These are phyloP conservation scores for Pleomassaria siparia DNA, from an alignment of 2,329 filamentous ascomycete species.

Conservation along the genomic window DNA sequence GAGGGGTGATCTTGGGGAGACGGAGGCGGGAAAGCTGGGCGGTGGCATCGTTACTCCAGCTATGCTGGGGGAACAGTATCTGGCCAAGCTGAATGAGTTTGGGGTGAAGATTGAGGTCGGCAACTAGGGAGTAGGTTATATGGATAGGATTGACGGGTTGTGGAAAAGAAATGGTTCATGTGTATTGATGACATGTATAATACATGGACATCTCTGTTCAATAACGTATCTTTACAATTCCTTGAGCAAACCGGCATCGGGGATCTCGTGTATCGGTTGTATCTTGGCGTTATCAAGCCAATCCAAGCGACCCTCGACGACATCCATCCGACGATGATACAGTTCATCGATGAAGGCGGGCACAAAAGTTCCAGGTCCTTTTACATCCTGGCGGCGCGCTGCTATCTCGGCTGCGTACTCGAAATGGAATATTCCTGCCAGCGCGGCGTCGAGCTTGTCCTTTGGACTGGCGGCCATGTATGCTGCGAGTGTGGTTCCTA, in stretches of 20 bases:
- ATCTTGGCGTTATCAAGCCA: too few species aligned
- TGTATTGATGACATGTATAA: too few species aligned
- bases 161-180: too few species aligned
- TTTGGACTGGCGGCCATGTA: constrained; percentile 62
- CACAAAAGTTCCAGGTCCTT: constrained; percentile 83
- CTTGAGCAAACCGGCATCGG: too few species aligned
- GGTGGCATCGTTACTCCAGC: constrained; percentile 74
- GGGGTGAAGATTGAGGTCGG: constrained; percentile 59
- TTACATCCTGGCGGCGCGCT: constrained; percentile 60
- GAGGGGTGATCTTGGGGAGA: constrained; percentile 55
- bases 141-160: too few species aligned
- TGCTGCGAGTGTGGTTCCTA: constrained; percentile 79
- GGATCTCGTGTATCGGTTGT: too few species aligned
- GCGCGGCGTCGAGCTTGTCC: constrained; percentile 67
- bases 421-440: constrained; percentile 75
- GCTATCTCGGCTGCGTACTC: constrained; percentile 75
- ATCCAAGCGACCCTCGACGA: neutral
- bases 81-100: constrained; percentile 62
- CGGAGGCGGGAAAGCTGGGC: constrained; percentile 54
- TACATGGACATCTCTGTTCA: too few species aligned
- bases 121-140: too few species aligned
- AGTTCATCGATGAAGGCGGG: constrained; percentile 79
- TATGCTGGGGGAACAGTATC: constrained; percentile 66
- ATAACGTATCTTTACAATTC: too few species aligned
- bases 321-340: constrained; percentile 30